These are phyloP conservation scores for Fusarium sp. DNA, from an alignment of 2,329 filamentous ascomycete genomes.

Conservation along the genomic window DNA sequence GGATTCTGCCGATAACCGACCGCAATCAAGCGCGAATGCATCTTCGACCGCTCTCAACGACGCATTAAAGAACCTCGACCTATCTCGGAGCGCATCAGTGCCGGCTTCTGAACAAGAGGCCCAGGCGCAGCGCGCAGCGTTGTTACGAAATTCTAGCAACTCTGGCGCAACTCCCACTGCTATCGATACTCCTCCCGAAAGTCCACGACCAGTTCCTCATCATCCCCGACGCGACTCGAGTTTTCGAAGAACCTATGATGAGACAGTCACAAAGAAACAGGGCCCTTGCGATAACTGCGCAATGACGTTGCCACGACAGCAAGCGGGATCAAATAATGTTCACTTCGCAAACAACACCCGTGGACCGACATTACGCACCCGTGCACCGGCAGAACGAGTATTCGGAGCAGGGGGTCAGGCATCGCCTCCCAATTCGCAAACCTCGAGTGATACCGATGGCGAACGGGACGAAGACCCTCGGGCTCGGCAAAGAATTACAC, in stretches of 20 bases:
- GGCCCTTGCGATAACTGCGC: conserved; percentile 78
- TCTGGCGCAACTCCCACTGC: conserved; percentile 56
- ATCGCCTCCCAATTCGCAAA: conserved; percentile 66
- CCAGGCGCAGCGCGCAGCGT: conserved; percentile 58
- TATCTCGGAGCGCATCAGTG: conserved; percentile 60
- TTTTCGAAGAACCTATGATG: conserved; percentile 74
- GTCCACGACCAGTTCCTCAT: conserved; percentile 60
- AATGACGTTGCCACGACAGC: conserved; percentile 68
- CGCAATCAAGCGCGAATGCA: conserved; percentile 57
- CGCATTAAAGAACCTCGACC: conserved; percentile 62
- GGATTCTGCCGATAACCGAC: conserved; percentile 51
- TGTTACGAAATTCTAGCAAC: conserved; percentile 58
- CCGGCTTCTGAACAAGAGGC: conserved; percentile 61
- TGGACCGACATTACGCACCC: conserved; percentile 71
- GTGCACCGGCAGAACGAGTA: conserved; percentile 71
- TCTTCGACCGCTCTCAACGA: conserved; percentile 59
- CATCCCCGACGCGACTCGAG: conserved; percentile 67
- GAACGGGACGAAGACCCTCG: conserved; percentile 61
- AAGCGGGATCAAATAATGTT: conserved; percentile 44
- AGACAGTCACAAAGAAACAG: conserved; percentile 73
- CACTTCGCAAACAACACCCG: conserved; percentile 56
- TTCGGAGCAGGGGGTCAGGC: conserved; percentile 62
- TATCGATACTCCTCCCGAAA: conserved; percentile 71
- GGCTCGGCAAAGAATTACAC: conserved; percentile 58
- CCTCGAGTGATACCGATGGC: conserved; percentile 65